Conservation (phyloP, 306 rosid genomes). For the Rubus idaeus region DNA sequence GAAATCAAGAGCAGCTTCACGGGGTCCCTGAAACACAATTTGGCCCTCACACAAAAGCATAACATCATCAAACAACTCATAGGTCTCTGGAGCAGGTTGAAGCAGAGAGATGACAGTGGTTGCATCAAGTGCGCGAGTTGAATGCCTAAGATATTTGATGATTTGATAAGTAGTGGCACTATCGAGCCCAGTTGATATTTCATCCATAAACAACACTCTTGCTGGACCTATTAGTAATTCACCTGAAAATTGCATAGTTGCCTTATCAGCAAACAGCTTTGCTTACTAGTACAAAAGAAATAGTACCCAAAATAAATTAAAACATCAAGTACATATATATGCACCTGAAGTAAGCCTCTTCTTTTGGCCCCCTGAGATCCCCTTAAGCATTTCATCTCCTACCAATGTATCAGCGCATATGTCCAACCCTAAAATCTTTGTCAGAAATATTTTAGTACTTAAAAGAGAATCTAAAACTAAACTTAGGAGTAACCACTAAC, state of each 20-base stretch:
- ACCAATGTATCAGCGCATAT: conserved; percentile 96
- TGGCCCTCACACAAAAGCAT: conserved; percentile 94
- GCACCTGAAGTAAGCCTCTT: conserved; percentile 98
- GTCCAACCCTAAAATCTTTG: conserved; percentile 99
- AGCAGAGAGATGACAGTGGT: conserved; percentile 94
- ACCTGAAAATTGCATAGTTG: conserved; percentile 54
- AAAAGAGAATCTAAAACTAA: conserved; percentile 6
- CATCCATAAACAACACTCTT: conserved; percentile 97
- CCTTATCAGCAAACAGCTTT: conserved; percentile 34
- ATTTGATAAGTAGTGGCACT: conserved; percentile 94
- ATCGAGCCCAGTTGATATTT: conserved; percentile 97
- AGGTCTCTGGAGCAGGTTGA: conserved; percentile 99
- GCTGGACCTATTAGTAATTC: conserved; percentile 95
- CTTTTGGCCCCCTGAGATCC: conserved; percentile 98
- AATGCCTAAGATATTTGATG: conserved; percentile 85
- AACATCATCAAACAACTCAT: conserved; percentile 91
- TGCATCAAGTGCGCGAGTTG: conserved; percentile 78
- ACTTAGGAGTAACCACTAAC: conserved; percentile 12
- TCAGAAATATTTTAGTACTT: conserved; percentile 57
- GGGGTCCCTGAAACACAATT: conserved; percentile 89
- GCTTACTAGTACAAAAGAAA: conserved; percentile 22
- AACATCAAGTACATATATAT: background rate
- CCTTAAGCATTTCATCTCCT: conserved; percentile 99
- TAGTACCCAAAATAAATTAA: background rate
- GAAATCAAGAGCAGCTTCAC: conserved; percentile 73